Base-by-base conservation (phyloP, 805 yeast species). In the Ogataea polymorpha region DNA sequence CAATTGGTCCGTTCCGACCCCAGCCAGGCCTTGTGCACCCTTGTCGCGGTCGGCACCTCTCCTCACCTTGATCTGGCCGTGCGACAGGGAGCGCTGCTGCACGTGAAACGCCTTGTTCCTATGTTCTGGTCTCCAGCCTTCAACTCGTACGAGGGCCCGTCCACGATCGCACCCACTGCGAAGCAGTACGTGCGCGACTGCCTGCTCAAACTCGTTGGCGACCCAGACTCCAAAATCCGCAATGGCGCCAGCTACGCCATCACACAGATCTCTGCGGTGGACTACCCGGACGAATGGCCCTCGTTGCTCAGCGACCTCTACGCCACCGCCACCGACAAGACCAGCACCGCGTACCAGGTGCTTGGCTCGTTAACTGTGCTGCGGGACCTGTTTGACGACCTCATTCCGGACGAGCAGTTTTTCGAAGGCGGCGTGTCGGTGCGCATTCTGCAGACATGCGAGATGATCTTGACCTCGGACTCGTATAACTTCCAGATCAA, bases 241-340 rank as follows among this genome's bases (percentile, higher is more conserved):
- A 74, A 72, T 23, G 74, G 85, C 37, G 76, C 85, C 2, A 79
- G 90, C 2, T 82, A 86, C 49, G 82, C 86, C 12, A 75, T 89
- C 13, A 85, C 85, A 5, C 95, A 86, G 54, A 86, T 91, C 12
- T 88, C 96, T 0, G 83, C 85, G 3, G 85, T 81, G 1, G 99
- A 91, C 56, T 91, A 77, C 55, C 99, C 99, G 0, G 98, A 93
- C 56, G 95, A 88, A 58, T 91, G 98, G 98, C 96, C 97, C 0
- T 73, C 70, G 16, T 66, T 90, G 34, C 57, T 86, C 41, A 55
- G 62, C 24, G 60, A 60, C 6, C 54, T 87, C 15, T 80, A 79
- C 52, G 55, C 55, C 2, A 13, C 44, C n/a, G 48, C 54, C 5
- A 47, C 46, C 6, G 59, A 61, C 25, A 53, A 60, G 8, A 55